Percentiles rank a stretch among this genome's conserved stretches.
Evolutionary conservation across 441 rosid species (phyloP).

Genomic region (Arabidopsis hybrid): DNA sequence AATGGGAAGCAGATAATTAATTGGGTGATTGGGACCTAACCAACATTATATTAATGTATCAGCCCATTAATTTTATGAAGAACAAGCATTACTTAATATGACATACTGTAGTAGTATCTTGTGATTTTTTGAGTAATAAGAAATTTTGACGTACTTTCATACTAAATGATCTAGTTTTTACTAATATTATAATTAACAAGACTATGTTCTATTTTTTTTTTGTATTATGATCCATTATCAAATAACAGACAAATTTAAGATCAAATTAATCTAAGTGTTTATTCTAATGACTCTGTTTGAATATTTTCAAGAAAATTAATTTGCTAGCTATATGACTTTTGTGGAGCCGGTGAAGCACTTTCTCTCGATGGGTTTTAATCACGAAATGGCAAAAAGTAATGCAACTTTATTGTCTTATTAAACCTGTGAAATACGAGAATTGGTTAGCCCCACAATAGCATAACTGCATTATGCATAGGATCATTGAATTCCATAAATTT

Average conservation of each 20-base stretch:
- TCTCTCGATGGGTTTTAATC: neutral
- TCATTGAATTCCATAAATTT: too few species aligned
- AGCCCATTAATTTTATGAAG: neutral
- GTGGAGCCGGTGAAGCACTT: slow-evolving; percentile 33
- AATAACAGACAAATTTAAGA: neutral
- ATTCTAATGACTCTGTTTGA: neutral
- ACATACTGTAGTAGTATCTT: too few species aligned
- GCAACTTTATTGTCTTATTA: neutral
- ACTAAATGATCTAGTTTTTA: neutral
- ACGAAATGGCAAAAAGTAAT: slow-evolving; percentile 8
- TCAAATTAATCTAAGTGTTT: neutral
- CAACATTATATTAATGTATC: neutral
- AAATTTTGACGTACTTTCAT: neutral
- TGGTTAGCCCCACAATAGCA: slow-evolving; percentile 18
- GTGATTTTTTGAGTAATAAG: neutral
- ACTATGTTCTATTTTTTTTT: neutral
- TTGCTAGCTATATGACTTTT: neutral
- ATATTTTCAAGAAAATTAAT: neutral
- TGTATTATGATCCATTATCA: neutral
- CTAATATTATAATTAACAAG: neutral
- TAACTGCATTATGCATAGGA: neutral
- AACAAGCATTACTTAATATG: neutral
- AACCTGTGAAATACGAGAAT: neutral
- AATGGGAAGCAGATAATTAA: neutral
- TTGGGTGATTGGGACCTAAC: neutral